Evolutionary conservation across 495 filamentous ascomycete species (phyloP), one percentile per base, ranked within the genome.

Genomic region (Penicillium arizonense): DNA sequence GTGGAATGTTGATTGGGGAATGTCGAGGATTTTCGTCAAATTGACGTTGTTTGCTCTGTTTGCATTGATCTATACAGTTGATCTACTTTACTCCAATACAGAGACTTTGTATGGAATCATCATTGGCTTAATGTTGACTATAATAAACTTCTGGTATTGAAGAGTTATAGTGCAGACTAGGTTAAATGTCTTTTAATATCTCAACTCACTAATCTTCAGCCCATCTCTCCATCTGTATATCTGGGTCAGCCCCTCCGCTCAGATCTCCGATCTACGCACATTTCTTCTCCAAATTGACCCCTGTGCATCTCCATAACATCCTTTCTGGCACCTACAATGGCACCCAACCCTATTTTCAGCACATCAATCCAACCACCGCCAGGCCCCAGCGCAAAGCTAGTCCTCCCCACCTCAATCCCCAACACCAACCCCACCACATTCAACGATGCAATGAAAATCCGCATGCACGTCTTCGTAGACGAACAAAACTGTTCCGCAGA

Each of bases 361-460:
- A 68, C 45, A 12, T 35, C 38, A 18, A 54, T 65, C 12, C 57
- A 62, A 32, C 57, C 69, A 4, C 72, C 69, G 6, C 66, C 59
- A 10, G 51, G 54, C 41, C 49, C 52, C 14, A 45, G 21, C 21
- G 48, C 50, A 8, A 34, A 47, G 23, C 55, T 64, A 14, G 54
- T 42, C 40, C 57, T 69, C 52, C 63, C 69, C 21, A 28, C 43
- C 26, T 7, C 23, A 1, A 16, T 11, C 39, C 63, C 72, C 1
- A 57, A 69, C 44, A 55, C 57, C 45, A 65, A 79, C 60, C 85
- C 88, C 0, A 65, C 70, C 14, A 59, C 74, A 56, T 94, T 96
- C 75, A 67, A 77, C 47, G 88, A 92, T 59, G 89, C 90, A 55
- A 88, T 96, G 83, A 61, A 70, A 21, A 82, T 97, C 44, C 87